Conservation (phyloP, 2,329 filamentous ascomycete genomes). For the Aspergillus clavatus region DNA sequence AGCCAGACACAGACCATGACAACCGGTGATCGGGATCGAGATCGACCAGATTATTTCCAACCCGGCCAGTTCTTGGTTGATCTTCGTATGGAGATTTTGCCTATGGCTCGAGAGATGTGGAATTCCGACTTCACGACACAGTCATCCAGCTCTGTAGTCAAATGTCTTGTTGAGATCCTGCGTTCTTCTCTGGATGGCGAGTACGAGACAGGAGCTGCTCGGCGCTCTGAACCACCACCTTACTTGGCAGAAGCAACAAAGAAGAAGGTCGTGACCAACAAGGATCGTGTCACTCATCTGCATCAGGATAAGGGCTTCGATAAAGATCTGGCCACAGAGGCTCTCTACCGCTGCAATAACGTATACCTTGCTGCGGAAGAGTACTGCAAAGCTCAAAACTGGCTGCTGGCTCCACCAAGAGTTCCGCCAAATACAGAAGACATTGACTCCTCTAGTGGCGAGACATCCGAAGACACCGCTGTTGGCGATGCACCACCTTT, state of each 20-base stretch:
- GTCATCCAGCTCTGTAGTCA: slow-evolving; percentile 68
- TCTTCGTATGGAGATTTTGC: slow-evolving; percentile 72
- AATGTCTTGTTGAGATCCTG: slow-evolving; percentile 76
- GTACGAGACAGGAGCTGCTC: slow-evolving; percentile 62
- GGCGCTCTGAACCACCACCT: slow-evolving; percentile 56
- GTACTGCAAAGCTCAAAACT: slow-evolving; percentile 65
- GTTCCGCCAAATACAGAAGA: slow-evolving; percentile 65
- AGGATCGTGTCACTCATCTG: slow-evolving; percentile 43
- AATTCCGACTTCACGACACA: slow-evolving; percentile 78
- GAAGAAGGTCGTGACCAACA: slow-evolving; percentile 51
- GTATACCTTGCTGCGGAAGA: slow-evolving; percentile 57
- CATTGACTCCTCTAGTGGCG: slow-evolving; percentile 30
- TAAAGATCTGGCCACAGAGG: slow-evolving; percentile 66
- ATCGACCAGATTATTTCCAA: slow-evolving; percentile 57
- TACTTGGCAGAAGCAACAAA: slow-evolving; percentile 42
- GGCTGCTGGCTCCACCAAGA: slow-evolving; percentile 55
- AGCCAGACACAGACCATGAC: slow-evolving; percentile 55
- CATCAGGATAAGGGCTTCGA: slow-evolving; percentile 48
- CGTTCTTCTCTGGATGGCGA: slow-evolving; percentile 74
- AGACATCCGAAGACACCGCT: slow-evolving; percentile 26
- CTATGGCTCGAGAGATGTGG: slow-evolving; percentile 75
- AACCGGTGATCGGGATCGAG: slow-evolving; percentile 50
- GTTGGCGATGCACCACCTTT: slow-evolving; percentile 25
- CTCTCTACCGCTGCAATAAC: slow-evolving; percentile 76
- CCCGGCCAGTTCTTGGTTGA: slow-evolving; percentile 80